Percentiles rank a stretch among this genome's conserved stretches.
phyloP scores from a whole-genome alignment of 345 rosid species.

The Zanthoxylum bungeanum region DNA sequence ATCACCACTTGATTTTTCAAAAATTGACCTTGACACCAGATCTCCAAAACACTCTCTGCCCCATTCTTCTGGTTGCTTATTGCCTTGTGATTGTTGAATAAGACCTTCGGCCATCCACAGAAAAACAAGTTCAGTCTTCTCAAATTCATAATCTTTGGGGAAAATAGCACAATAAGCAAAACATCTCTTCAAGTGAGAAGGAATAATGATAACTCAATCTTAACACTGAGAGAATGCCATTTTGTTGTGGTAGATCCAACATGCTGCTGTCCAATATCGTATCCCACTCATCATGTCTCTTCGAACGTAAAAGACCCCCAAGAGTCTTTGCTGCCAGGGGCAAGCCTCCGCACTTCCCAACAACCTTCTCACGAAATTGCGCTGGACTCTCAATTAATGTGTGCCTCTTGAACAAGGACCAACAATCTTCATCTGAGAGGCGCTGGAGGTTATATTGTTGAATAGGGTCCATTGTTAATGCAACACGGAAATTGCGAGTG shows the following conservation, averaged over 20 bases:
- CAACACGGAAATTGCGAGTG: background rate
- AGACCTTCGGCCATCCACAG: background rate
- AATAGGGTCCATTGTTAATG: background rate
- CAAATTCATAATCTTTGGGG: background rate
- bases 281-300: background rate
- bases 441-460: background rate
- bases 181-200: background rate
- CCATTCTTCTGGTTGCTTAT: background rate
- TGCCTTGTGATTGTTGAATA: background rate
- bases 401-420: background rate
- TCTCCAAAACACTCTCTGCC: background rate
- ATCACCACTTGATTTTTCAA: background rate
- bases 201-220: background rate
- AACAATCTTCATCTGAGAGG: background rate
- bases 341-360: background rate
- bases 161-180: background rate
- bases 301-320: background rate
- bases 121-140: background rate
- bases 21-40: background rate
- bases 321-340: background rate
- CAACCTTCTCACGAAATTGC: background rate
- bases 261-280: background rate
- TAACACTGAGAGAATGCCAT: background rate
- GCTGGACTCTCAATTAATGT: background rate
- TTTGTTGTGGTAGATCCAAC: background rate